A percentile compares a stretch with the other conserved stretches of the same genome.
These are phyloP conservation scores for Cercospora janseana DNA, from an alignment of 2,329 filamentous ascomycete species.

Conservation along the genomic window DNA sequence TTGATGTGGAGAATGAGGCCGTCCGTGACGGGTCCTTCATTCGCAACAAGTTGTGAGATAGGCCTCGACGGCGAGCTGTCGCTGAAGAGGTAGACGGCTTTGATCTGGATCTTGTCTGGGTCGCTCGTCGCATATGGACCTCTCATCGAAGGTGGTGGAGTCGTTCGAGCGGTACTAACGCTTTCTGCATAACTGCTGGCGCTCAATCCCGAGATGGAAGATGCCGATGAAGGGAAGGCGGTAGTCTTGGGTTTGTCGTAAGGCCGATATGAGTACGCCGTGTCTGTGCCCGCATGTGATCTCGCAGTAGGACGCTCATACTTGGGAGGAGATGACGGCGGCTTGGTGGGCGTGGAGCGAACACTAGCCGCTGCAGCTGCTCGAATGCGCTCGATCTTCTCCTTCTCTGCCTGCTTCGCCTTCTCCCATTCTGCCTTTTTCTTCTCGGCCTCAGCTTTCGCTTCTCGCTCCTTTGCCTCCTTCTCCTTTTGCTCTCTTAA, in stretches of 20 bases:
- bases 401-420: too few species aligned
- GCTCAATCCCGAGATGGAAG: constrained; percentile 58
- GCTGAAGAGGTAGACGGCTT: constrained; percentile 88
- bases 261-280: constrained; percentile 48
- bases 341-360: constrained; percentile 21
- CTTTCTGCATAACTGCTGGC: constrained; percentile 86
- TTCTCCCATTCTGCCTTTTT: too few species aligned
- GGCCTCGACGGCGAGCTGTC: constrained; percentile 86
- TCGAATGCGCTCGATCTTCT: constrained; percentile 27
- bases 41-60: constrained; percentile 82
- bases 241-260: constrained; percentile 45
- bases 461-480: constrained; percentile 40
- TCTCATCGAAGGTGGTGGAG: constrained; percentile 72
- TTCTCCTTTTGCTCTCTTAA: constrained; percentile 44
- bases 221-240: constrained; percentile 44
- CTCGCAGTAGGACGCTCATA: constrained; percentile 54
- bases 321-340: constrained; percentile 26
- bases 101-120: constrained; percentile 93
- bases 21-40: constrained; percentile 82
- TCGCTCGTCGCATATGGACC: constrained; percentile 83
- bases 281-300: constrained; percentile 61
- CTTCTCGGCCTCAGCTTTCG: constrained; percentile 41
- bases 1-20: constrained; percentile 89
- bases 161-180: constrained; percentile 77
- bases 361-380: constrained; percentile 35